phyloP scores from a whole-genome alignment of 1,284 basidiomycete species.

The Ceratobasidium sp. region DNA sequence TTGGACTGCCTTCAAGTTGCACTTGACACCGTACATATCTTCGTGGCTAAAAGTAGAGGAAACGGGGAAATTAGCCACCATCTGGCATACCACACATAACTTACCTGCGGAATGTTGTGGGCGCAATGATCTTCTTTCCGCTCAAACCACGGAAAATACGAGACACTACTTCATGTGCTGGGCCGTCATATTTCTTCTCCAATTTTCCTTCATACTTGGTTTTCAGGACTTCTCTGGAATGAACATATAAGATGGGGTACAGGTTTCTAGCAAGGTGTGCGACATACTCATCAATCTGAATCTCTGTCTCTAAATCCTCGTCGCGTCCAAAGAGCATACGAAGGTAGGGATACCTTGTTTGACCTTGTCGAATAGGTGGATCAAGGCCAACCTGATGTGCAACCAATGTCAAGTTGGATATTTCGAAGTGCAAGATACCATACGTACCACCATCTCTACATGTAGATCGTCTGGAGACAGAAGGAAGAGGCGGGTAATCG shows the following conservation, averaged over 20 bases:
- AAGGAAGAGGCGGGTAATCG: conserved; percentile 92
- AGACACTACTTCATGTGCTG: conserved; percentile 96
- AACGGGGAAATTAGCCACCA: not conserved
- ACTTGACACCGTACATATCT: conserved; percentile 89
- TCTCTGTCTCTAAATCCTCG: conserved; percentile 96
- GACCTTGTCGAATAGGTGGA: conserved; percentile 96
- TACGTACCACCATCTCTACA: conserved; percentile 90
- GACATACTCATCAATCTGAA: conserved; percentile 92
- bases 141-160: conserved; percentile 94
- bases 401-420: not conserved
- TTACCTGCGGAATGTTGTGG: conserved; percentile 85
- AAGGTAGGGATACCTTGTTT: conserved; percentile 97
- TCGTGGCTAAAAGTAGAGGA: conserved; percentile 67
- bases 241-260: too few species aligned
- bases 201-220: conserved; percentile 80
- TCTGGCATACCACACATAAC: conserved; percentile 38
- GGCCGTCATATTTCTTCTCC: conserved; percentile 92
- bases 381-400: conserved; percentile 82
- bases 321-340: conserved; percentile 98
- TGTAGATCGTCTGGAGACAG: conserved; percentile 95
- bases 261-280: too few species aligned
- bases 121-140: conserved; percentile 90
- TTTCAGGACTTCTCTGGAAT: conserved; percentile 67
- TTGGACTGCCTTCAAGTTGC: conserved; percentile 97
- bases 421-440: not conserved